Conservation (phyloP, 2,329 filamentous ascomycete genomes). For the Volutella citrinella region DNA sequence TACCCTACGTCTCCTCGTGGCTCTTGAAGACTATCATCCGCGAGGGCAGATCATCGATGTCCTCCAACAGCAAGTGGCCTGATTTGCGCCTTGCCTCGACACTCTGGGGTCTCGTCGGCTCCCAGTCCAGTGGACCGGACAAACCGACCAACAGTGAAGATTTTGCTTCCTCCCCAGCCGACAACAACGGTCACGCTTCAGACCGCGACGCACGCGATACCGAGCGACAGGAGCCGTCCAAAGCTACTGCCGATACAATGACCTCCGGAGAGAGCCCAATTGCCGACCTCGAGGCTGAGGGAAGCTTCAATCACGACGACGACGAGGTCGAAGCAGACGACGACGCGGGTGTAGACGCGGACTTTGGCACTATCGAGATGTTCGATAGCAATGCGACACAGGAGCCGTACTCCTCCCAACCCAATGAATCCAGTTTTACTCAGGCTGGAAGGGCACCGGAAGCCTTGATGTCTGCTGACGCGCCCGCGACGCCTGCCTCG, state of each 20-base stretch:
- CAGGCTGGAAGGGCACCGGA: constrained; percentile 22
- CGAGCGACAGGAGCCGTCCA: constrained; percentile 14
- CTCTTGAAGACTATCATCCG: constrained; percentile 16
- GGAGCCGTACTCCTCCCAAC: constrained; percentile 29
- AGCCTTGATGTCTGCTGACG: constrained; percentile 27
- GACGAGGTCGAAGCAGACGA: no score
- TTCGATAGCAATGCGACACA: constrained; percentile 36
- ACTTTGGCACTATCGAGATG: constrained; percentile 36
- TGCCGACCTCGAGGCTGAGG: constrained; percentile 23
- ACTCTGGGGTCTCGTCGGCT: constrained; percentile 27
- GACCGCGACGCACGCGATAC: constrained; percentile 17
- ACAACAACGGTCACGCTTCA: constrained; percentile 12
- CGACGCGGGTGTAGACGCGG: constrained; percentile 24
- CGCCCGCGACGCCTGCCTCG: constrained; percentile 12
- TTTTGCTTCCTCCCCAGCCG: constrained; percentile 5
- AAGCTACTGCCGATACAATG: constrained; percentile 12
- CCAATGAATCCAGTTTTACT: constrained; percentile 12
- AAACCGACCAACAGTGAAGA: constrained; percentile 18
- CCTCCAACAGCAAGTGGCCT: constrained; percentile 31
- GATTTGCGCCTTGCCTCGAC: constrained; percentile 31
- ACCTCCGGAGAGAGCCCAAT: no score
- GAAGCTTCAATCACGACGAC: no score
- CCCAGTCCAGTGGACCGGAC: constrained; percentile 24
- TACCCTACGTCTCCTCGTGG: constrained; percentile 22
- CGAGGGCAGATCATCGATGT: constrained; percentile 22